Evolutionary conservation across 345 rosid species (phyloP), one percentile per base, ranked within the genome.

Genomic region (Luvunga scandens): DNA sequence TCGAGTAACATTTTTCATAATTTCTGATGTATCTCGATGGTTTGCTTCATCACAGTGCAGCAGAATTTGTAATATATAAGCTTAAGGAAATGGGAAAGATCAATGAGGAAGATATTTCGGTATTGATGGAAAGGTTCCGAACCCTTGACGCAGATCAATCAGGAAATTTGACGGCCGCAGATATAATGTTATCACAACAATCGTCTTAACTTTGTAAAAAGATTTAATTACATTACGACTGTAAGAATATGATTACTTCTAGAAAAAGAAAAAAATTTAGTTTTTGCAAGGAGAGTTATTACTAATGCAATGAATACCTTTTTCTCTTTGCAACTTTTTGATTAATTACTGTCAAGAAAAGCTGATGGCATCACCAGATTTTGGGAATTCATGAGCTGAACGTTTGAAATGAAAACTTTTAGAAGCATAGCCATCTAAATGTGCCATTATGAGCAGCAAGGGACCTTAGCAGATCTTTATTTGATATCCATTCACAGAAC

Each of bases 11-110:
- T 45, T 45, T 45, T 1, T 45, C 18, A 45, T 45, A 45, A 13
- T 45, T 45, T 45, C 50, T 53, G 48, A 65, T 60, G 48, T 64
- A 30, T 59, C 1, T 48, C 57, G 39, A 71, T 48, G 1, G 14
- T 56, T 28, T 31, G 27, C 69, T 25, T 53, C 22, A 5, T 53
- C 57, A 7, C 87, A 91, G 91, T 63, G 77, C 82, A 16, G 84
- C 88, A 4, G 92, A 91, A 60, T 91, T 89, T 69, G 72, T 86
- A 9, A 21, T 91, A 55, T 82, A 78, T 73, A 77, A 83, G 72
- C 76, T 88, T 1, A 78, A 85, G 83, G 90, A 85, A 73, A 85
- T 90, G 91, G 90, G 88, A 76, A 90, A 87, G 82, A 83, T 90
- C 27, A 50, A 55, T 42, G 72, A 79, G 63, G 88, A 83, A 72